A percentile compares a stretch with the other conserved stretches of the same genome.
phyloP scores from a whole-genome alignment of 176 grass and related monocot species.

The Lolium rigidum region DNA sequence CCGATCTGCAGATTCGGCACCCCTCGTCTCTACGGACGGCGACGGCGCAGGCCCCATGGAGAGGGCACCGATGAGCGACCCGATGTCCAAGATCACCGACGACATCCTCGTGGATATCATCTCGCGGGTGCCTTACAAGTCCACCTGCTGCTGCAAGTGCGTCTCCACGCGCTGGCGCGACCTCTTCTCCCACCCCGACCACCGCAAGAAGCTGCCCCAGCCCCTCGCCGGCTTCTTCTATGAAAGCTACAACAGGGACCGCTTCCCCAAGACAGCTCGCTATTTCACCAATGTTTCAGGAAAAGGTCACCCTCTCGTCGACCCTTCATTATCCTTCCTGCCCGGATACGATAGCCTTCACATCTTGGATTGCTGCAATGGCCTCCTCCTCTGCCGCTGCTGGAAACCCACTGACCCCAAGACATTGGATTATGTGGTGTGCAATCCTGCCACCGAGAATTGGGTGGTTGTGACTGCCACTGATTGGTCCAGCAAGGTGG shows the following conservation, averaged over 20 bases:
- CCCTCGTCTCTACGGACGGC: neutral
- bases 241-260: neutral
- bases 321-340: neutral
- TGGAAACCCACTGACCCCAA: neutral
- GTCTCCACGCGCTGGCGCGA: neutral
- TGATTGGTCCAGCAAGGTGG: neutral
- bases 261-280: neutral
- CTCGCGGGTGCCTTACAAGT: neutral
- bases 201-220: neutral
- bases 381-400: neutral
- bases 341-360: neutral
- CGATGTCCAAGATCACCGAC: neutral
- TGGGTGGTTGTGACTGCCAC: neutral
- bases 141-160: neutral
- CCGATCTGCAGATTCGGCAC: constrained; percentile 8
- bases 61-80: neutral
- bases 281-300: neutral
- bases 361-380: neutral
- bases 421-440: neutral
- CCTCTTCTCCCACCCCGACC: constrained; percentile 1
- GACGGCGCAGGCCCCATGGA: neutral
- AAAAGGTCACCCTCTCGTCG: neutral
- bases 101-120: neutral
- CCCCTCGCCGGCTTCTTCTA: neutral
- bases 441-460: neutral